A percentile compares a stretch with the other conserved stretches of the same genome.
Conservation (phyloP, 2,329 filamentous ascomycete species). For the Alternaria angustiovoidea region DNA sequence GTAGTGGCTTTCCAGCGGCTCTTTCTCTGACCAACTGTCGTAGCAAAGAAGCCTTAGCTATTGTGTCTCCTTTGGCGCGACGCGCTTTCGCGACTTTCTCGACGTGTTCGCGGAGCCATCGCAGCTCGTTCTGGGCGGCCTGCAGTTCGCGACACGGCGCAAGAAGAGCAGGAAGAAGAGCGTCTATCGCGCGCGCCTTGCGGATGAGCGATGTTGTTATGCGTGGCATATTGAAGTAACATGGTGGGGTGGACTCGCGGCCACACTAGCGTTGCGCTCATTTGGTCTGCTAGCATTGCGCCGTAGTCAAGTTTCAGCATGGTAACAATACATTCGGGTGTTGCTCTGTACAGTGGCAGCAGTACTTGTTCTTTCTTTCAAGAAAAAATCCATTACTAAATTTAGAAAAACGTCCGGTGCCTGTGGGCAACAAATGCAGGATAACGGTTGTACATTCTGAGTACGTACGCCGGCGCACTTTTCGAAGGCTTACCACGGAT, state of each 20-base stretch:
- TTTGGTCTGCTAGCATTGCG: background rate
- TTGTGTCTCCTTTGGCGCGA: constrained; percentile 24
- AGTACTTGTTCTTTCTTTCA: too few relatives aligned
- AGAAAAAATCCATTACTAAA: too few relatives aligned
- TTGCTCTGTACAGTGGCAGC: too few relatives aligned
- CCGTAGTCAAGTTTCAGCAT: background rate
- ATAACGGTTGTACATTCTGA: too few relatives aligned
- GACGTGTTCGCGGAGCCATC: constrained; percentile 73
- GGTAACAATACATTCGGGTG: background rate
- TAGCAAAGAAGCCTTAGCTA: constrained; percentile 32
- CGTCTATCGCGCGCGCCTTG: constrained; percentile 62
- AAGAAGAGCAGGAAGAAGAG: constrained; percentile 68
- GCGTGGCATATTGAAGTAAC: constrained; percentile 59
- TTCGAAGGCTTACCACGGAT: too few relatives aligned
- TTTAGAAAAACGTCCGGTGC: too few relatives aligned
- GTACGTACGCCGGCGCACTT: too few relatives aligned
- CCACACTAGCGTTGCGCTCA: constrained; percentile 7
- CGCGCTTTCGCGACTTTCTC: constrained; percentile 34
- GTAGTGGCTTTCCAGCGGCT: constrained; percentile 76
- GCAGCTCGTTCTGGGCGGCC: constrained; percentile 73
- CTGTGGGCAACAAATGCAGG: too few relatives aligned
- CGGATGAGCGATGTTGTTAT: constrained; percentile 66
- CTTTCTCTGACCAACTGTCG: constrained; percentile 48
- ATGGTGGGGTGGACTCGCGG: constrained; percentile 4
- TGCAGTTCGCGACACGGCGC: constrained; percentile 68